A percentile compares a stretch with the other conserved stretches of the same genome.
Conservation (phyloP, 306 rosid species). For the Vigna reflexopilosa region DNA sequence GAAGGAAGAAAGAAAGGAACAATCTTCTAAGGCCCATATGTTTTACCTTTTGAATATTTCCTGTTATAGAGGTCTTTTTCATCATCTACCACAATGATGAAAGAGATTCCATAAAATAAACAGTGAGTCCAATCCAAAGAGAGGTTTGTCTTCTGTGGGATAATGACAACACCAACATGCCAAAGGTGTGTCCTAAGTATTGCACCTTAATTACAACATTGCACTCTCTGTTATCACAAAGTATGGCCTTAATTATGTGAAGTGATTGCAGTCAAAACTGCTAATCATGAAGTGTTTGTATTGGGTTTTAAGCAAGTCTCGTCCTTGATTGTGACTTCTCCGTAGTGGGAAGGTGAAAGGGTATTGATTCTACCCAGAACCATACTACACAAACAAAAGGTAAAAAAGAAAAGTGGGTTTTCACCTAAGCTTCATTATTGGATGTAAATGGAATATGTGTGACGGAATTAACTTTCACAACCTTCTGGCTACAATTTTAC, state of each 20-base stretch:
- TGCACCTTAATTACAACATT: constrained; percentile 38
- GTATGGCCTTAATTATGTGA: constrained; percentile 46
- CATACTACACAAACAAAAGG: not conserved
- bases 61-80: constrained; percentile 56
- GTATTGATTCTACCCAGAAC: not conserved
- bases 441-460: not conserved
- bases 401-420: not conserved
- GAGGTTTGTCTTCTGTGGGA: constrained; percentile 56
- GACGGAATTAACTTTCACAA: constrained; percentile 13
- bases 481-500: not conserved
- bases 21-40: constrained; percentile 49
- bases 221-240: constrained; percentile 46
- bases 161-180: constrained; percentile 60
- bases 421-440: constrained; percentile 23
- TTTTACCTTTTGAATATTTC: constrained; percentile 45
- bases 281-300: constrained; percentile 40
- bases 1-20: not conserved
- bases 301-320: constrained; percentile 41
- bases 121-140: constrained; percentile 45
- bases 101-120: constrained; percentile 55
- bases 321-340: constrained; percentile 25
- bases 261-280: constrained; percentile 47
- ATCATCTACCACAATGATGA: constrained; percentile 63
- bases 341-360: not conserved
- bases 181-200: constrained; percentile 43